phyloP scores from a whole-genome alignment of 73 alveolate species.

The Paramecium octaurelia region DNA sequence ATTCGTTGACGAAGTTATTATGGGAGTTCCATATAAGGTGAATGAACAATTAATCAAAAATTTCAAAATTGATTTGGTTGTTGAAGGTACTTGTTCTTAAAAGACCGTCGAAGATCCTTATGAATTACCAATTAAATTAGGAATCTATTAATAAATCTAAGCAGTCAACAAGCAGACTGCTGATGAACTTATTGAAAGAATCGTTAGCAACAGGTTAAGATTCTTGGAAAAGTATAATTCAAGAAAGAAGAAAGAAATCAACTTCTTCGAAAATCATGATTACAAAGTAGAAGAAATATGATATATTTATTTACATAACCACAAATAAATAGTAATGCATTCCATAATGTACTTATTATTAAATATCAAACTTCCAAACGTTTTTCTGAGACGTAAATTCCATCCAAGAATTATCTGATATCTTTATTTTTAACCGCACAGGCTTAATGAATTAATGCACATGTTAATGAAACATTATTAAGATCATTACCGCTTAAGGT shows the following conservation, averaged over 20 bases:
- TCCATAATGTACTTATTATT: background rate
- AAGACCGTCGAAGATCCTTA: slow-evolving; percentile 77
- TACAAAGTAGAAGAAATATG: slow-evolving; percentile 53
- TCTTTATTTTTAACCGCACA: slow-evolving; percentile 90
- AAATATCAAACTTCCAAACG: slow-evolving; percentile 39
- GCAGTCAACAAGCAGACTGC: slow-evolving; percentile 71
- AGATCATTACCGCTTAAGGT: slow-evolving; percentile 77
- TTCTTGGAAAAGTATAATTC: slow-evolving; percentile 55
- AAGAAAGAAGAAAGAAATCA: slow-evolving; percentile 50
- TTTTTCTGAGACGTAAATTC: slow-evolving; percentile 83
- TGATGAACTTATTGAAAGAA: slow-evolving; percentile 85
- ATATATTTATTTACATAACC: background rate
- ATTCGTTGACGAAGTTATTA: slow-evolving; percentile 95
- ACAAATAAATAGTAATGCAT: background rate
- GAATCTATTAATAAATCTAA: slow-evolving; percentile 72
- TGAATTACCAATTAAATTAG: slow-evolving; percentile 80
- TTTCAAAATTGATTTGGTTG: slow-evolving; percentile 83
- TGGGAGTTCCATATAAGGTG: slow-evolving; percentile 95
- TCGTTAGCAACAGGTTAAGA: slow-evolving; percentile 83
- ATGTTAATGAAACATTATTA: slow-evolving; percentile 79
- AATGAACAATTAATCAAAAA: slow-evolving; percentile 86
- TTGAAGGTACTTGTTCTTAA: slow-evolving; percentile 72
- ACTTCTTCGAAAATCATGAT: slow-evolving; percentile 51
- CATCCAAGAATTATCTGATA: slow-evolving; percentile 96
- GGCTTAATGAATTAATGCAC: slow-evolving; percentile 83